Conservation (phyloP, 352 stramenopile genomes). For the Pythium brachiatum region DNA sequence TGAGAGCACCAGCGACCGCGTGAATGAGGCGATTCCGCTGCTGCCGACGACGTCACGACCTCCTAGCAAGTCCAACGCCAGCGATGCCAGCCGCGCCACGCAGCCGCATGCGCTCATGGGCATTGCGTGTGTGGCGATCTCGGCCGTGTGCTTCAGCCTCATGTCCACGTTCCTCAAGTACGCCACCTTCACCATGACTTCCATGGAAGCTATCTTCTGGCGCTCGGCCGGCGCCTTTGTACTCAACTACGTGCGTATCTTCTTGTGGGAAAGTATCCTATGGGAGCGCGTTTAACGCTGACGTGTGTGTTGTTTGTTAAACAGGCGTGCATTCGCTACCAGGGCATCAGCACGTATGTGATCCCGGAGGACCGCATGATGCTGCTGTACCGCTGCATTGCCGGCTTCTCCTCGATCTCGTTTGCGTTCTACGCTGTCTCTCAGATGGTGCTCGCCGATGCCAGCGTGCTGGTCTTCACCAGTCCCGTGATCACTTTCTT, state of each 20-base stretch:
- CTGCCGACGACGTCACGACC: constrained; percentile 17
- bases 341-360: constrained; percentile 48
- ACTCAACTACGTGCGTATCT: constrained; percentile 58
- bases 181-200: constrained; percentile 71
- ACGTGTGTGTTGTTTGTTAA: not conserved
- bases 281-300: not conserved
- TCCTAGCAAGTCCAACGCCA: constrained; percentile 13
- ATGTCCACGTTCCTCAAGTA: constrained; percentile 84
- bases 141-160: constrained; percentile 78
- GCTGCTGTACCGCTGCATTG: constrained; percentile 63
- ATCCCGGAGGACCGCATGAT: constrained; percentile 44
- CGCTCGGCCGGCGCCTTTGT: constrained; percentile 48
- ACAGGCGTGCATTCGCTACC: constrained; percentile 38
- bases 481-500: constrained; percentile 73
- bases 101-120: constrained; percentile 55
- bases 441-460: constrained; percentile 77
- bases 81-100: not conserved
- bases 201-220: constrained; percentile 81
- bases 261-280: not conserved
- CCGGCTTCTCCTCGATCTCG: constrained; percentile 68
- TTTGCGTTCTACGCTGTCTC: constrained; percentile 77
- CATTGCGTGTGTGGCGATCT: constrained; percentile 64
- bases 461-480: constrained; percentile 72
- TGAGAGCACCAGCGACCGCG: constrained; percentile 13
- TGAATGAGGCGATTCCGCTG: constrained; percentile 16